phyloP scores from a whole-genome alignment of 2,329 filamentous ascomycete genomes.

The Colletotrichum graminicola region DNA sequence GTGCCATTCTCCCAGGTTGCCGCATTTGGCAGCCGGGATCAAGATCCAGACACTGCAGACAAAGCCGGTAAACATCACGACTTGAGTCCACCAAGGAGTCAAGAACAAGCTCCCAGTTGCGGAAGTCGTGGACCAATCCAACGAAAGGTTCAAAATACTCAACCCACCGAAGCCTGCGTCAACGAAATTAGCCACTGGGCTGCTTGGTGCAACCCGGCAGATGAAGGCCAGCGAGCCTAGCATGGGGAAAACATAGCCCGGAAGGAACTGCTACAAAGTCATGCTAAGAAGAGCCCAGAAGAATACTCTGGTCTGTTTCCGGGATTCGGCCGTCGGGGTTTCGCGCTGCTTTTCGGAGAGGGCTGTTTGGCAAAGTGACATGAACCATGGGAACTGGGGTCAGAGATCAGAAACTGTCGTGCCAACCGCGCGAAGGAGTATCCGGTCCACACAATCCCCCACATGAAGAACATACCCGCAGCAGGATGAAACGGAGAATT shows the following conservation, averaged over 20 bases:
- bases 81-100: slow-evolving; percentile 63
- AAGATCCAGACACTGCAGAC: slow-evolving; percentile 69
- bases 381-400: slow-evolving; percentile 56
- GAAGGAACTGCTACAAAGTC: slow-evolving; percentile 48
- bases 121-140: slow-evolving; percentile 64
- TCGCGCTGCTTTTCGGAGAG: slow-evolving; percentile 69
- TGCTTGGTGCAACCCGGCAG: slow-evolving; percentile 71
- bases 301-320: slow-evolving; percentile 68
- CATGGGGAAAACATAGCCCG: slow-evolving; percentile 37
- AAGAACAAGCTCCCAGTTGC: slow-evolving; percentile 61
- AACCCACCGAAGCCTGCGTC: slow-evolving; percentile 70
- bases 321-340: slow-evolving; percentile 60
- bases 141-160: slow-evolving; percentile 70
- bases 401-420: slow-evolving; percentile 68
- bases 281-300: slow-evolving; percentile 65
- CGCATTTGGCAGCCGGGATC: slow-evolving; percentile 70
- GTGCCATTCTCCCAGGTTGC: slow-evolving; percentile 61
- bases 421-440: slow-evolving; percentile 71
- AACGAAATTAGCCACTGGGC: slow-evolving; percentile 69
- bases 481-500: slow-evolving; percentile 63
- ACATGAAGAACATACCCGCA: slow-evolving; percentile 71
- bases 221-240: slow-evolving; percentile 60
- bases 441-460: slow-evolving; percentile 66
- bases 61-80: slow-evolving; percentile 67
- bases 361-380: slow-evolving; percentile 63